Evolutionary conservation across 441 rosid genomes (phyloP).

Genomic region (Sinapis alba): DNA sequence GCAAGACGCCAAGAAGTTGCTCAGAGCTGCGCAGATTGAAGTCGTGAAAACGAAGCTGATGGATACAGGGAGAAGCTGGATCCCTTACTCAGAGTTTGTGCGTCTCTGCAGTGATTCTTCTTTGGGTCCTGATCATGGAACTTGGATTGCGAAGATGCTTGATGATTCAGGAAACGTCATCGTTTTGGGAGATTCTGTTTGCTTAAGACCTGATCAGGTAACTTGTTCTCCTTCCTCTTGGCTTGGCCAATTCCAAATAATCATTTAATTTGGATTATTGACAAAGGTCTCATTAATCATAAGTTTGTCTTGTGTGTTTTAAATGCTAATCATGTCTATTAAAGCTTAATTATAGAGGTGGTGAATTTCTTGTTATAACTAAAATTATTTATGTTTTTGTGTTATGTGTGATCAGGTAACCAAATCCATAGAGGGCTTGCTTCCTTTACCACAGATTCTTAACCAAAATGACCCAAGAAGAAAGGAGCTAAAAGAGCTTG

Average conservation of each 20-base stretch:
- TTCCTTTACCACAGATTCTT: conserved; percentile 51
- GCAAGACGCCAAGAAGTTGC: conserved; percentile 67
- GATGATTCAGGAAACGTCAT: conserved; percentile 82
- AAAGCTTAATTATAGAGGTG: not conserved
- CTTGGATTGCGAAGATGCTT: conserved; percentile 54
- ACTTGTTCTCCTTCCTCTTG: not conserved
- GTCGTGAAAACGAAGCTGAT: conserved; percentile 63
- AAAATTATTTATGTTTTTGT: conserved; percentile 23
- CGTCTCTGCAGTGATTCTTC: conserved; percentile 55
- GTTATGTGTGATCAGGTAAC: conserved; percentile 59
- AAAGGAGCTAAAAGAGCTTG: conserved; percentile 64
- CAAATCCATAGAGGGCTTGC: conserved; percentile 65
- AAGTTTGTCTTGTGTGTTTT: conserved; percentile 19
- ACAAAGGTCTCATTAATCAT: not conserved
- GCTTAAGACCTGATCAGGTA: conserved; percentile 82
- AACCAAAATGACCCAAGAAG: conserved; percentile 60
- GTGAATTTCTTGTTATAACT: conserved; percentile 34
- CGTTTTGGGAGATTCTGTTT: conserved; percentile 65
- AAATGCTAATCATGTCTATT: conserved; percentile 4
- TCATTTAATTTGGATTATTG: not conserved
- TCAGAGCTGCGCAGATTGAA: conserved; percentile 72
- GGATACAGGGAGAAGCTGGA: conserved; percentile 54
- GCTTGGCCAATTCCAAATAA: not conserved
- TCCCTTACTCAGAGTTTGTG: conserved; percentile 58
- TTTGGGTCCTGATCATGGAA: conserved; percentile 57